Conservation (phyloP, 2,329 filamentous ascomycete species). For the Diaporthe humulicola region DNA sequence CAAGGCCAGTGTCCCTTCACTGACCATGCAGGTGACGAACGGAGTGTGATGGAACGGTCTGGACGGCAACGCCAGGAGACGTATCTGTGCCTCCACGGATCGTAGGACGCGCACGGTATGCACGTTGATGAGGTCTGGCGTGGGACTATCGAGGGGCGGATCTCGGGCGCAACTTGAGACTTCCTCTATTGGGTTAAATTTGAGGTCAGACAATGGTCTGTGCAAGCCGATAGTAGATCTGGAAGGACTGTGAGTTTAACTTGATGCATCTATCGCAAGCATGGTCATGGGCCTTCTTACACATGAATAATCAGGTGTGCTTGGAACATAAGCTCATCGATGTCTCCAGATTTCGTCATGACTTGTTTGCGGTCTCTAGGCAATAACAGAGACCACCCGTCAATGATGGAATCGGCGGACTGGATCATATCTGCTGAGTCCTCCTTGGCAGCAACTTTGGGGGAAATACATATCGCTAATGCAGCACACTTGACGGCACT, state of each 20-base stretch:
- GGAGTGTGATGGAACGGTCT: slow-evolving; percentile 5
- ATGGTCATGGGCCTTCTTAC: neutral
- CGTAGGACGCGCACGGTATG: neutral
- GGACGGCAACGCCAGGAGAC: neutral
- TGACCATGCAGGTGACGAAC: slow-evolving; percentile 23
- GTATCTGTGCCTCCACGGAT: neutral
- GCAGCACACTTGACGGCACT: neutral
- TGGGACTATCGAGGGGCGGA: neutral
- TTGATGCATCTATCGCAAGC: too few relatives aligned
- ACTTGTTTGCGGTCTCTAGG: slow-evolving; percentile 5
- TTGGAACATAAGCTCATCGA: slow-evolving; percentile 23
- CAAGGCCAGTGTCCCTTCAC: slow-evolving; percentile 14
- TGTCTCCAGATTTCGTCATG: neutral
- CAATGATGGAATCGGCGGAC: slow-evolving; percentile 16
- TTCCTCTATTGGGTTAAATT: slow-evolving; percentile 4
- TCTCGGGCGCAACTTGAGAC: slow-evolving; percentile 24
- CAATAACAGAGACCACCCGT: slow-evolving; percentile 1
- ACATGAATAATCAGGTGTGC: neutral
- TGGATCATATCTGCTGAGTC: neutral
- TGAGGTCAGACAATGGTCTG: slow-evolving; percentile 8
- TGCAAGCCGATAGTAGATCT: neutral
- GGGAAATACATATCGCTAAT: slow-evolving; percentile 1
- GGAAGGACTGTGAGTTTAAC: neutral
- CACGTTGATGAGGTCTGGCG: slow-evolving; percentile 4
- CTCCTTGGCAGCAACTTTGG: slow-evolving; percentile 1